Base-by-base conservation (phyloP, 2,329 filamentous ascomycete species). In the Amylocarpus encephaloides region DNA sequence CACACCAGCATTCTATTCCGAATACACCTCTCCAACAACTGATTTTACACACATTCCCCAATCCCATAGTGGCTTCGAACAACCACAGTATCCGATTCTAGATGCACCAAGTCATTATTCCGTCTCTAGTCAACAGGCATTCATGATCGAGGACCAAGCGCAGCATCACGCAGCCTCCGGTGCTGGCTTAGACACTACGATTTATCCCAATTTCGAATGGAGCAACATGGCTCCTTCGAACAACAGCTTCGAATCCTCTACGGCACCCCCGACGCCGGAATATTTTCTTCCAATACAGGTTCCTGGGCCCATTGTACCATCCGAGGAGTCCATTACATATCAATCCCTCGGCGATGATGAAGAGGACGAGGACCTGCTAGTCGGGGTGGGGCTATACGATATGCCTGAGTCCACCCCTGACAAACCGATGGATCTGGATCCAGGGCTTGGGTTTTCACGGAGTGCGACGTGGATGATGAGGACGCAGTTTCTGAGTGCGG, bases 301-400 rank as follows among this genome's bases (percentile, higher is more conserved):
- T 41, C 64, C 71, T 2, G 71, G 75, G 45, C 68, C 73, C 12
- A 63, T 65, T 16, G 64, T 74, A 9, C 65, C 74, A 30, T 66
- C 74, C 10, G 76, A 81, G 43, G 76, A 78, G 50, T 64, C 68
- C 5, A 72, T 75, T 44, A 67, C 71, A 10, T 78, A 74, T 53
- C 70, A 76, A 49, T 59, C 74, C 5, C 67, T 79, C 19, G 74
- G 77, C 30, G 74, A 79, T 35, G 72, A 78, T 43, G 79, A 80
- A 26, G 65, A 74, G 22, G 72, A 77, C 12, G 84, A 81, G 34
- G 86, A 90, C 61, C 84, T 89, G 52, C 74, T 92, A 1, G 76
- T 90, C n/a, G 87, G 87, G 16, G 84, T 93, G 78, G 88, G 88
- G 0, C 76, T 93, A 0, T 93, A 93, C 66, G 87, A 89, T 61